These are phyloP conservation scores for Chlorencoelia australis DNA, from an alignment of 2,329 filamentous ascomycete species.

Conservation along the genomic window DNA sequence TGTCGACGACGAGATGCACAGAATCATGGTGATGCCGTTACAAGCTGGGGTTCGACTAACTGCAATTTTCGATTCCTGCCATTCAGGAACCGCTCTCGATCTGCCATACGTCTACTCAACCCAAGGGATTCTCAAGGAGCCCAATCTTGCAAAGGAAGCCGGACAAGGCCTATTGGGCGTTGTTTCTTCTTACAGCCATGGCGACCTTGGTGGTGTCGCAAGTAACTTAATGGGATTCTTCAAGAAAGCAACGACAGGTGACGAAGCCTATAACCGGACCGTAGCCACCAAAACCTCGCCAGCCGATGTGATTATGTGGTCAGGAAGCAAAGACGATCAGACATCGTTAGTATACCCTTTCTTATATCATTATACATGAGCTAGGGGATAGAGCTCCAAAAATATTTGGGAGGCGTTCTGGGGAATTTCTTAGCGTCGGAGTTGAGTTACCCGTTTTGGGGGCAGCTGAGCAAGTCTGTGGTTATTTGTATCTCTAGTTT, in stretches of 20 bases:
- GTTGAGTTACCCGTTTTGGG: conserved; percentile 15
- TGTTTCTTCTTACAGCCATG: conserved; percentile 57
- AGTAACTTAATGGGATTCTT: conserved; percentile 72
- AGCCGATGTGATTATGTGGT: conserved; percentile 97
- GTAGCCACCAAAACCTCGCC: conserved; percentile 84
- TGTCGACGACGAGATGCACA: conserved; percentile 75
- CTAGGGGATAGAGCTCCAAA: no score
- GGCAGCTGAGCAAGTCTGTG: conserved; percentile 13
- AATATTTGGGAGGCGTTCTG: conserved; percentile 45
- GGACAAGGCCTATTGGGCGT: conserved; percentile 52
- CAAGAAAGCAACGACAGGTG: conserved; percentile 75
- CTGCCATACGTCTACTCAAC: conserved; percentile 61
- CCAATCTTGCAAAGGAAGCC: conserved; percentile 58
- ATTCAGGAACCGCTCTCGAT: conserved; percentile 57
- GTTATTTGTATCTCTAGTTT: conserved; percentile 12
- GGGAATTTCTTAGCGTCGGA: conserved; percentile 26
- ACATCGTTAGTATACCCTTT: conserved; percentile 61
- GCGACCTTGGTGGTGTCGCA: conserved; percentile 75
- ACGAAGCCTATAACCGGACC: conserved; percentile 69
- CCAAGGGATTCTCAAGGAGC: conserved; percentile 58
- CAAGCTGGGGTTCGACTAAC: conserved; percentile 72
- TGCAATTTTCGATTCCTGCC: conserved; percentile 60
- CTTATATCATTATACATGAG: conserved; percentile 44
- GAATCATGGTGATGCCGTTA: conserved; percentile 66
- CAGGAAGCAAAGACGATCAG: conserved; percentile 89